phyloP scores from a whole-genome alignment of 2,329 filamentous ascomycete species.

The Fusarium paranaense region DNA sequence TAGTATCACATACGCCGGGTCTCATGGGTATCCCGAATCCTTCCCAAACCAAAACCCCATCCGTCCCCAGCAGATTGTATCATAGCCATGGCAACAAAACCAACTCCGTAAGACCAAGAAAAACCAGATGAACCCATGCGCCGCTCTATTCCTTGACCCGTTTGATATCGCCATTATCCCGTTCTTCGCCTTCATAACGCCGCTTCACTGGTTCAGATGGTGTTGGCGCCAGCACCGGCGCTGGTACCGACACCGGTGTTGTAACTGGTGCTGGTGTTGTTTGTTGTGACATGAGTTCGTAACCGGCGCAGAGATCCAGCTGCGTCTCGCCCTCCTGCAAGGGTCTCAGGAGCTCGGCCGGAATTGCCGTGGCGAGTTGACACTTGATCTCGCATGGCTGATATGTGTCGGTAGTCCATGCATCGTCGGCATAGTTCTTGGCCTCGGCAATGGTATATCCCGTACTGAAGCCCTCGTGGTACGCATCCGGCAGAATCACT shows the following conservation, averaged over 20 bases:
- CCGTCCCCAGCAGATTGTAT: constrained; percentile 25
- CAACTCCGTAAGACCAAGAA: constrained; percentile 28
- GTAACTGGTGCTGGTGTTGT: constrained; percentile 16
- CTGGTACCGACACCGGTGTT: neutral
- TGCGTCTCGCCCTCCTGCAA: constrained; percentile 48
- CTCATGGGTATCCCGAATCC: constrained; percentile 42
- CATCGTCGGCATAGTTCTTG: constrained; percentile 53
- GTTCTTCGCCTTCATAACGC: constrained; percentile 20
- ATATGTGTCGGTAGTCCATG: constrained; percentile 52
- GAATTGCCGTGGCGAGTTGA: constrained; percentile 51
- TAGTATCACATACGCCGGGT: constrained; percentile 35
- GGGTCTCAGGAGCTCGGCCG: constrained; percentile 49
- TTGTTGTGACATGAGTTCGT: constrained; percentile 16
- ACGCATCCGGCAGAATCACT: constrained; percentile 54
- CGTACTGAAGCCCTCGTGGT: constrained; percentile 56
- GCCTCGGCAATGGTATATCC: constrained; percentile 55
- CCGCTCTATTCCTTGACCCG: constrained; percentile 33
- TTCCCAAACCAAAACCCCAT: constrained; percentile 20
- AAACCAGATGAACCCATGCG: neutral
- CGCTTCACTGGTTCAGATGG: constrained; percentile 30
- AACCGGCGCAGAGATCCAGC: constrained; percentile 49
- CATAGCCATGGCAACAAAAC: constrained; percentile 5
- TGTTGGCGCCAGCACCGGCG: neutral
- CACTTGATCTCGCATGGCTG: constrained; percentile 50
- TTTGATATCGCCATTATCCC: constrained; percentile 29